Percentiles rank a stretch among this genome's conserved stretches.
phyloP scores from a whole-genome alignment of 2,329 filamentous ascomycete genomes.

The Alternaria solani region DNA sequence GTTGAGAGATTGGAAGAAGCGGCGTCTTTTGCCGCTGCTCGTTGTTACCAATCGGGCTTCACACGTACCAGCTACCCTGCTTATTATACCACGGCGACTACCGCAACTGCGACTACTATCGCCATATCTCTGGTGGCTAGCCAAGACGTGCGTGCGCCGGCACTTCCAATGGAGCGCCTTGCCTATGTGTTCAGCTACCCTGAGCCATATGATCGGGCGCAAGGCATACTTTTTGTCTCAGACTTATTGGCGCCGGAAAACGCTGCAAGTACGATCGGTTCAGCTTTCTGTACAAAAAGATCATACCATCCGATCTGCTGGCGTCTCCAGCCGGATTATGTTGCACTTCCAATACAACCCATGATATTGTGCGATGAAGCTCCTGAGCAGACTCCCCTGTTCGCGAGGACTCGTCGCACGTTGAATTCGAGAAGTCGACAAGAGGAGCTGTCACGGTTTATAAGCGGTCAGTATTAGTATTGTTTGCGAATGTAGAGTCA shows the following conservation, averaged over 20 bases:
- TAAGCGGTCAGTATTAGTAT: background rate
- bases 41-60: background rate
- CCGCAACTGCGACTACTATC: background rate
- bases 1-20: background rate
- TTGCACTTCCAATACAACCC: background rate
- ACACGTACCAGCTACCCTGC: background rate
- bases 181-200: background rate
- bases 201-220: background rate
- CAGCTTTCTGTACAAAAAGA: background rate
- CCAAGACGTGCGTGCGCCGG: background rate
- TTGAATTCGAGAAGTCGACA: background rate
- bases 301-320: background rate
- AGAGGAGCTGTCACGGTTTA: background rate
- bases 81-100: background rate
- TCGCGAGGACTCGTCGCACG: background rate
- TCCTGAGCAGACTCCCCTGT: background rate
- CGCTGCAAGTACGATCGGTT: slow-evolving; percentile 2
- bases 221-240: background rate
- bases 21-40: background rate
- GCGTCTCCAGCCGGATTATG: background rate
- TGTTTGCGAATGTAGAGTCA: background rate
- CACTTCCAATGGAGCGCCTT: background rate
- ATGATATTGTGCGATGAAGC: background rate
- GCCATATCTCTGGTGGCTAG: background rate
- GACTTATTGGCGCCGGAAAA: background rate